Conservation (phyloP, 192 early-diverging fungal genomes). For the Backusella circina region DNA sequence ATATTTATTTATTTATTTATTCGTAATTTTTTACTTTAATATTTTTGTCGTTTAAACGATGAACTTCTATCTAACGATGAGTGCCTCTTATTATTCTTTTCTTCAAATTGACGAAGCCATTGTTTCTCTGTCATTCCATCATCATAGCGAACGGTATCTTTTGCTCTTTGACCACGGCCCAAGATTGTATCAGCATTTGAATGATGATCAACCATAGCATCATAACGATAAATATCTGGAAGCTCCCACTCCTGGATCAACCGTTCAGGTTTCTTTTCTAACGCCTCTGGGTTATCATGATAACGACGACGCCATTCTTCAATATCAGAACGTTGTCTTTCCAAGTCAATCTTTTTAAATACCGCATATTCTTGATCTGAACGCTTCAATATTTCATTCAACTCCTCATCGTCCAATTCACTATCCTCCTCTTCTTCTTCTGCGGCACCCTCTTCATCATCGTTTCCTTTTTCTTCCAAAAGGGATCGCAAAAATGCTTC, state of each 20-base stretch:
- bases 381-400: conserved; percentile 89
- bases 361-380: conserved; percentile 71
- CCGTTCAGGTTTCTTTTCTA: conserved; percentile 60
- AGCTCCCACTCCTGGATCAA: conserved; percentile 82
- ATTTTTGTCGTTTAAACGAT: background rate
- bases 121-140: conserved; percentile 92
- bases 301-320: conserved; percentile 49
- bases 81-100: conserved; percentile 32
- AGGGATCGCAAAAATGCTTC: conserved; percentile 84
- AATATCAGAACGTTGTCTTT: conserved; percentile 48
- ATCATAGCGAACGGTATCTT: conserved; percentile 77
- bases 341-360: conserved; percentile 73
- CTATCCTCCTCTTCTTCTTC: conserved; percentile 66
- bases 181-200: conserved; percentile 43
- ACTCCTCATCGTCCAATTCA: conserved; percentile 78
- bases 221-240: conserved; percentile 72
- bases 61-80: background rate
- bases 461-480: conserved; percentile 66
- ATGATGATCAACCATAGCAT: conserved; percentile 27
- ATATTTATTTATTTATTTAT: background rate
- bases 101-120: conserved; percentile 67
- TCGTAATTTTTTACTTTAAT: background rate
- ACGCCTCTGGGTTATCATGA: conserved; percentile 35
- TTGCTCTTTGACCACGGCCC: conserved; percentile 69
- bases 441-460: conserved; percentile 51